phyloP scores from a whole-genome alignment of 306 rosid genomes.

The Adenanthera pavonina region DNA sequence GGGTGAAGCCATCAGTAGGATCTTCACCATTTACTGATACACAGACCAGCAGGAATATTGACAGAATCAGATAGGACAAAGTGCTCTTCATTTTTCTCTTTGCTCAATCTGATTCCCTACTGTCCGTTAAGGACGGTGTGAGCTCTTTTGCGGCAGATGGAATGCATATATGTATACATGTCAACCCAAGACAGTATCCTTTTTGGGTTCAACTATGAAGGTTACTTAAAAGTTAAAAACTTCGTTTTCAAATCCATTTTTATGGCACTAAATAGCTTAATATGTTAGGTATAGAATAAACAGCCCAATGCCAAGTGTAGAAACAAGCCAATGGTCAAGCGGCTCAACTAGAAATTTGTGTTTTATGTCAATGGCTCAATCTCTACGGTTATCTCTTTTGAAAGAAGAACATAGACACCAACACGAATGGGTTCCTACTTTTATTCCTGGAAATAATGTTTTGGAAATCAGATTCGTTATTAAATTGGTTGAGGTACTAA shows the following conservation, averaged over 20 bases:
- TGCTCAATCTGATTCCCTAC: neutral
- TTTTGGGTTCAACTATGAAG: neutral
- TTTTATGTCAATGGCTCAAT: neutral
- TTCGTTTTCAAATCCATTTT: neutral
- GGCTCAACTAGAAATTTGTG: neutral
- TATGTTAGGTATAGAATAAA: neutral
- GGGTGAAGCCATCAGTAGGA: conserved; percentile 56
- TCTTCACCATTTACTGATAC: conserved; percentile 36
- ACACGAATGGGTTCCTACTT: neutral
- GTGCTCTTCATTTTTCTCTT: conserved; percentile 29
- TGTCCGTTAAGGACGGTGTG: neutral
- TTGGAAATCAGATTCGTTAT: too few relatives aligned
- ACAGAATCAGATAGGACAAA: conserved; percentile 4
- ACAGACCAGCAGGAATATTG: neutral
- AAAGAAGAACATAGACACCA: neutral
- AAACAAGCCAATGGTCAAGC: neutral
- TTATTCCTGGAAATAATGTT: too few relatives aligned
- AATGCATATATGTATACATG: neutral
- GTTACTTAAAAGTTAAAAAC: neutral
- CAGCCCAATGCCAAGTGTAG: too few relatives aligned
- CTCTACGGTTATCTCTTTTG: neutral
- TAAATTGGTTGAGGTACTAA: too few relatives aligned
- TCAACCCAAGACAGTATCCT: neutral
- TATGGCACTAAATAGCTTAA: neutral
- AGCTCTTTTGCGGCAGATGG: neutral